phyloP scores from a whole-genome alignment of 2,329 filamentous ascomycete species.

The Nectriaceae sp. region DNA sequence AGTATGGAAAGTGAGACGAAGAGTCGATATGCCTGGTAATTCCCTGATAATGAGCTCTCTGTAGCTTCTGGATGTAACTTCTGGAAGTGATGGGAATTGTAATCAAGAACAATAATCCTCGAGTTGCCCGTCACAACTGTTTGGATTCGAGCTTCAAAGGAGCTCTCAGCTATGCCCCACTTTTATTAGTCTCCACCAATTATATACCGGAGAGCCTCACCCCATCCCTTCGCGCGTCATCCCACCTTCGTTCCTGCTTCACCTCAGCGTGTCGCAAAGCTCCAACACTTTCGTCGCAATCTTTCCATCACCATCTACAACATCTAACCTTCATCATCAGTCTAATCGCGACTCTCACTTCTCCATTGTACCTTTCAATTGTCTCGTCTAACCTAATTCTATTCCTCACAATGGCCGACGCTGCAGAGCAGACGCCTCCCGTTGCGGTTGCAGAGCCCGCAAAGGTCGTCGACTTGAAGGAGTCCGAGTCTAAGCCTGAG shows the following conservation, averaged over 20 bases:
- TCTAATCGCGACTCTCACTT: constrained; percentile 12
- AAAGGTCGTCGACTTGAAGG: constrained; percentile 2
- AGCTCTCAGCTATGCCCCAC: background rate
- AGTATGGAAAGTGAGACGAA: no score
- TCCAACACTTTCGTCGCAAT: background rate
- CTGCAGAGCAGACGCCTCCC: constrained; percentile 28
- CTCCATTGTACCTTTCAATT: constrained; percentile 1
- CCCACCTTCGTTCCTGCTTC: background rate
- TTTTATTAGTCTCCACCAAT: background rate
- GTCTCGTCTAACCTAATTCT: background rate
- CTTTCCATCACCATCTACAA: background rate
- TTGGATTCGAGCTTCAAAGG: background rate
- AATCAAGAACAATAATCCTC: background rate
- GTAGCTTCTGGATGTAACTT: no score
- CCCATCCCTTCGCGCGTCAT: constrained; percentile 8
- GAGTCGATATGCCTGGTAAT: no score
- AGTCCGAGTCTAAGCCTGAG: constrained; percentile 16
- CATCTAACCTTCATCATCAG: constrained; percentile 7
- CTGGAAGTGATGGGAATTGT: no score
- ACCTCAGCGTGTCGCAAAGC: background rate
- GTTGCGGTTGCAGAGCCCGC: constrained; percentile 12
- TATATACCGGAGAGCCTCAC: constrained; percentile 14
- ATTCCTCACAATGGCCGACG: constrained; percentile 29
- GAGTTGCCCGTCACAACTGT: background rate
- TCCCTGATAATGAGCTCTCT: no score